Conservation (phyloP, 331 rosid genomes). For the Quercus phellos region DNA sequence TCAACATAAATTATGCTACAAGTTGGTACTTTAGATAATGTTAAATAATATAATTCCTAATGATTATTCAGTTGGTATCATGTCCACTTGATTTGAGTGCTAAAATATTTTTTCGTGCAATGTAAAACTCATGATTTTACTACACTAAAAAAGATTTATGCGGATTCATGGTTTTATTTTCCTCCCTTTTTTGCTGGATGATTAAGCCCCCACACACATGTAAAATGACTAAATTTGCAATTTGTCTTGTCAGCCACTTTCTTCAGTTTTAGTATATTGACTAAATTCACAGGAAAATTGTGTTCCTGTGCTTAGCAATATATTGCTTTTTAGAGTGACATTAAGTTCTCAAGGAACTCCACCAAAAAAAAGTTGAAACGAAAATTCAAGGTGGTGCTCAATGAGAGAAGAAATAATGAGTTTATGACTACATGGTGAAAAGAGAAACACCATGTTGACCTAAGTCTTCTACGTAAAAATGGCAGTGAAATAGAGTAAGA, state of each 20-base stretch:
- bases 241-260: too few species aligned
- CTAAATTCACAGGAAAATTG: background rate
- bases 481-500: too few species aligned
- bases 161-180: slow-evolving; percentile 5
- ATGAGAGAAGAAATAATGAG: too few species aligned
- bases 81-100: slow-evolving; percentile 39
- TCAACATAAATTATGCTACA: slow-evolving; percentile 28
- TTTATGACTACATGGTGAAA: too few species aligned
- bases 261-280: background rate
- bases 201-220: slow-evolving; percentile 35
- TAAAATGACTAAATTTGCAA: slow-evolving; percentile 11
- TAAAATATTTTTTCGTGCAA: slow-evolving; percentile 22
- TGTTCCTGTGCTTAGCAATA: slow-evolving; percentile 17
- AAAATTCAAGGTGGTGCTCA: too few species aligned
- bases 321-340: slow-evolving; percentile 24
- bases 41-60: slow-evolving; percentile 31
- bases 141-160: background rate
- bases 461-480: too few species aligned
- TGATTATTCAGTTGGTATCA: slow-evolving; percentile 43
- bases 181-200: slow-evolving; percentile 8
- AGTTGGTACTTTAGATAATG: slow-evolving; percentile 58
- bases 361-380: slow-evolving; percentile 12
- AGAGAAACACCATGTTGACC: too few species aligned
- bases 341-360: slow-evolving; percentile 21
- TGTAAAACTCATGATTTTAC: slow-evolving; percentile 21